Percentiles rank a stretch among this genome's conserved stretches.
Evolutionary conservation across 257 asterid genomes (phyloP).

Genomic region (Solanum ahanhuiri): DNA sequence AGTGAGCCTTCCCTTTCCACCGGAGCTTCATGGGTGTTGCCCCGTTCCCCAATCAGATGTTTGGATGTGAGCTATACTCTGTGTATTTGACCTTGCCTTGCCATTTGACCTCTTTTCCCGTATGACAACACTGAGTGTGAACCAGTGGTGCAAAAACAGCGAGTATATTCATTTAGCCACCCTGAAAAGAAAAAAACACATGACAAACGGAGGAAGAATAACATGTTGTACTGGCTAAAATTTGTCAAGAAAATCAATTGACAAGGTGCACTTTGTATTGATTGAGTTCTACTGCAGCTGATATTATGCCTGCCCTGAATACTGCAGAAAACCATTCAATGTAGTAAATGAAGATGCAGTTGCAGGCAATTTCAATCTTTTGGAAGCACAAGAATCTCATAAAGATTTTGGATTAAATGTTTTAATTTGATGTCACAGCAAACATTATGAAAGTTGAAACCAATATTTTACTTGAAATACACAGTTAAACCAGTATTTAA

Average conservation of each 20-base stretch:
- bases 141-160: background rate
- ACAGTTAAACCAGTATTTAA: background rate
- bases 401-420: background rate
- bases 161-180: background rate
- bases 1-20: background rate
- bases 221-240: background rate
- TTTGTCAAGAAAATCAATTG: background rate
- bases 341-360: background rate
- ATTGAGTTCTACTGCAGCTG: background rate
- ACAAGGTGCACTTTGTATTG: background rate
- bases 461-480: background rate
- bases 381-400: background rate
- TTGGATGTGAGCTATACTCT: too few relatives aligned
- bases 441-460: background rate
- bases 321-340: background rate
- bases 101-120: too few relatives aligned
- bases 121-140: background rate
- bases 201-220: background rate
- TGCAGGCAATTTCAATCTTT: background rate
- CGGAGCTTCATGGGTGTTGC: too few relatives aligned
- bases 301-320: background rate
- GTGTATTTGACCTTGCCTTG: too few relatives aligned
- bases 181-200: background rate
- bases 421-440: conserved; percentile 6
- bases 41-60: too few relatives aligned